Conservation (phyloP, 2,329 filamentous ascomycete species). For the Botrytis paeoniae region DNA sequence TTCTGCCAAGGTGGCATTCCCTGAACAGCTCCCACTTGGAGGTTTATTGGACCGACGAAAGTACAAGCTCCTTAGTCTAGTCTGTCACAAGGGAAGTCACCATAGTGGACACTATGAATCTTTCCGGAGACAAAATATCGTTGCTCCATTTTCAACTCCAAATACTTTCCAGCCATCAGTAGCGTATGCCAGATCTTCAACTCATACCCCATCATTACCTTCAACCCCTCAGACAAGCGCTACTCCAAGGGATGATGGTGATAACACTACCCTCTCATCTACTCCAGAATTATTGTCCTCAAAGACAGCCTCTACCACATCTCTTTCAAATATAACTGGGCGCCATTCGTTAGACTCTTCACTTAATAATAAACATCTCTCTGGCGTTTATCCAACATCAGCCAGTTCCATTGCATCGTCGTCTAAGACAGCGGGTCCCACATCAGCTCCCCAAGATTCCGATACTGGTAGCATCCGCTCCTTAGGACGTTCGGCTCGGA, state of each 20-base stretch:
- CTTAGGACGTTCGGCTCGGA: slow-evolving; percentile 54
- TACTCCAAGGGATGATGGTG: slow-evolving; percentile 28
- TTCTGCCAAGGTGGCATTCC: slow-evolving; percentile 88
- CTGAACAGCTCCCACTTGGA: slow-evolving; percentile 79
- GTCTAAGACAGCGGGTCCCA: slow-evolving; percentile 24
- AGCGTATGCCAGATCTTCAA: slow-evolving; percentile 50
- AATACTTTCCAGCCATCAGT: slow-evolving; percentile 74
- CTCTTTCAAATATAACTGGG: slow-evolving; percentile 29
- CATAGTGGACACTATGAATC: slow-evolving; percentile 97
- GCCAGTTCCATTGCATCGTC: slow-evolving; percentile 24
- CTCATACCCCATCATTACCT: slow-evolving; percentile 31
- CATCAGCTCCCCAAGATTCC: slow-evolving; percentile 39
- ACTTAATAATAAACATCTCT: slow-evolving; percentile 18
- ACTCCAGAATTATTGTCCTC: slow-evolving; percentile 35
- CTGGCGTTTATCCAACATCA: slow-evolving; percentile 21
- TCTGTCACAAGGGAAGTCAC: slow-evolving; percentile 94
- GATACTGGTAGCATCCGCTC: slow-evolving; percentile 55
- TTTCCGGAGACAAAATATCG: slow-evolving; percentile 80
- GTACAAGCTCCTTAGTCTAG: slow-evolving; percentile 81
- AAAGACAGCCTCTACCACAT: slow-evolving; percentile 31
- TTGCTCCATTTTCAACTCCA: slow-evolving; percentile 77
- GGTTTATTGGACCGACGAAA: slow-evolving; percentile 72
- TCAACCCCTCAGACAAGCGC: slow-evolving; percentile 39
- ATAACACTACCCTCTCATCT: slow-evolving; percentile 31
- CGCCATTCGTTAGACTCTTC: slow-evolving; percentile 21